These are phyloP conservation scores for Heterobasidion parviporum DNA, from an alignment of 1,284 basidiomycete genomes.

Conservation along the genomic window DNA sequence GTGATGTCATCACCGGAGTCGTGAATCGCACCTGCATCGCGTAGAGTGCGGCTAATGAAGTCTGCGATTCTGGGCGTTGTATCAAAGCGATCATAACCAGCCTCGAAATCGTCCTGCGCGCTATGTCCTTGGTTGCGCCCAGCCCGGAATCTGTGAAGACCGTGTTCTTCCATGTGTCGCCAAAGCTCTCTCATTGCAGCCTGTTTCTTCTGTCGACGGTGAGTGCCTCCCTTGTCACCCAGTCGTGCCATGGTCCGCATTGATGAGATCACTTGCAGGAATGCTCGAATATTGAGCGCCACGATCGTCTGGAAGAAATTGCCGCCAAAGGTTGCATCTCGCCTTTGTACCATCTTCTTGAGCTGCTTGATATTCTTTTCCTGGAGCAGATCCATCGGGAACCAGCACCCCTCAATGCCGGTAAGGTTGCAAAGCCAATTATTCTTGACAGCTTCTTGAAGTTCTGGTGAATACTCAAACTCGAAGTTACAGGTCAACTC, in stretches of 20 bases:
- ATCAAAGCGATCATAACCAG: neutral
- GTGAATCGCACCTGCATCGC: neutral
- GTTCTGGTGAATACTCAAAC: conserved; percentile 17
- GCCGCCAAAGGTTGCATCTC: conserved; percentile 1
- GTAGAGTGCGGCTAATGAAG: neutral
- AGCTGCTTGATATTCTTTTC: conserved; percentile 8
- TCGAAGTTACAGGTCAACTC: conserved; percentile 23
- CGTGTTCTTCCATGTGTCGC: neutral
- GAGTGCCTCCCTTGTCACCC: neutral
- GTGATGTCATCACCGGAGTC: neutral
- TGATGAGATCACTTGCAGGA: neutral
- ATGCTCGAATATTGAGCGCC: conserved; percentile 5
- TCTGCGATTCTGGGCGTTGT: neutral
- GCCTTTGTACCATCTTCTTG: conserved; percentile 3
- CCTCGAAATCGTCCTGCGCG: neutral
- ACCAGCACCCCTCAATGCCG: conserved; percentile 5
- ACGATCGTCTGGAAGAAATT: conserved; percentile 4
- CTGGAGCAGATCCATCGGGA: conserved; percentile 7
- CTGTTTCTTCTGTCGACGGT: neutral
- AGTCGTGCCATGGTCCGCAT: neutral
- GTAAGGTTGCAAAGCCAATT: conserved; percentile 16
- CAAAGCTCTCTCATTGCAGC: neutral
- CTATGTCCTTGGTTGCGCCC: neutral
- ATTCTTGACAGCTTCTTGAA: conserved; percentile 14
- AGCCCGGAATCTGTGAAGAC: neutral